phyloP scores from a whole-genome alignment of 75 land plant species.

The Adiantum capillusveneris region DNA sequence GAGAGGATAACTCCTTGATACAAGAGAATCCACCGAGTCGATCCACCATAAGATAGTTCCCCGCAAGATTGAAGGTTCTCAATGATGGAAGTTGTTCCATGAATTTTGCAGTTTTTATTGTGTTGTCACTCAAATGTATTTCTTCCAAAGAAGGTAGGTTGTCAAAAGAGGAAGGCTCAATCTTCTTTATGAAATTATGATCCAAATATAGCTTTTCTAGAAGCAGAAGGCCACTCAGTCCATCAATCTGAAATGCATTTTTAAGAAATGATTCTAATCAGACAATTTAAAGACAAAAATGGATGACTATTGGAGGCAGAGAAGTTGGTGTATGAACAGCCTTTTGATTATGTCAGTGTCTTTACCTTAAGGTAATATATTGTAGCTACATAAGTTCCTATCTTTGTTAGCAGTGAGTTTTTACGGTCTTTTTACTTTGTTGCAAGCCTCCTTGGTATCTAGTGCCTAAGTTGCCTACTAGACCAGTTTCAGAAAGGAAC shows the following conservation, averaged over 20 bases:
- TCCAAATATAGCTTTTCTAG: slow-evolving; percentile 29
- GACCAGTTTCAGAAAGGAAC: too few species aligned
- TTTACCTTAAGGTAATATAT: too few species aligned
- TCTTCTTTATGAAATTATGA: slow-evolving; percentile 32
- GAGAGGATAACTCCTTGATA: slow-evolving; percentile 19
- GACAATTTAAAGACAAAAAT: too few species aligned
- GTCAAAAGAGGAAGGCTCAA: slow-evolving; percentile 25
- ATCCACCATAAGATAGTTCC: slow-evolving; percentile 23
- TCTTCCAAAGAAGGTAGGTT: slow-evolving; percentile 15
- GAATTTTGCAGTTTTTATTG: slow-evolving; percentile 16
- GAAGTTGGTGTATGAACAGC: too few species aligned
- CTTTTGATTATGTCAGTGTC: too few species aligned
- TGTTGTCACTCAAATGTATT: slow-evolving; percentile 29
- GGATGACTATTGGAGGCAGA: too few species aligned
- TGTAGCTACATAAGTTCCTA: too few species aligned
- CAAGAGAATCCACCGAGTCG: slow-evolving; percentile 35
- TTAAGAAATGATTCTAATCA: too few species aligned
- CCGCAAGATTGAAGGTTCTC: slow-evolving; percentile 24
- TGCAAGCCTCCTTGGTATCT: too few species aligned
- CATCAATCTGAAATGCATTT: slow-evolving; percentile 33
- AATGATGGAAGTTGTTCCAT: slow-evolving; percentile 16
- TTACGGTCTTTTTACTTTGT: too few species aligned
- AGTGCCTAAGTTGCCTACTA: too few species aligned
- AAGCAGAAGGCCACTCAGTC: slow-evolving; percentile 18
- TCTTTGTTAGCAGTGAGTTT: too few species aligned